Percentiles rank a stretch among this genome's conserved stretches.
Conservation (phyloP, 441 rosid species). For the Arabidopsis hybrid region DNA sequence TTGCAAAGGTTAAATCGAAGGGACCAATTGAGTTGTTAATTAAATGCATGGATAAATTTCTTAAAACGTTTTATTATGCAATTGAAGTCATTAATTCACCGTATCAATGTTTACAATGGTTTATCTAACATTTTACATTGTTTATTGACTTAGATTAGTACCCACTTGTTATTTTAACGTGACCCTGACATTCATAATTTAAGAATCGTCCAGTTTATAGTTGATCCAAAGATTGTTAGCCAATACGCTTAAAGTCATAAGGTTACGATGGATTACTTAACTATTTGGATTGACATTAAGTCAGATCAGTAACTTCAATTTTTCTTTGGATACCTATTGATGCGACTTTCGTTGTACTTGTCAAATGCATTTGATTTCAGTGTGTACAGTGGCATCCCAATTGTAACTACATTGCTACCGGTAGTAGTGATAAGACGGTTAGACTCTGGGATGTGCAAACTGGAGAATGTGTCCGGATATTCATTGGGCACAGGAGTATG, state of each 20-base stretch:
- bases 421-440: conserved; percentile 95
- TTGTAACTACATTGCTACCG: conserved; percentile 96
- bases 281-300: background rate
- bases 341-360: conserved; percentile 2
- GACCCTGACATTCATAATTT: conserved; percentile 3
- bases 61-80: conserved; percentile 2
- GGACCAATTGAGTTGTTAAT: background rate
- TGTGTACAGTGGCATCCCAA: conserved; percentile 98
- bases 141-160: conserved; percentile 10
- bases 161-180: background rate
- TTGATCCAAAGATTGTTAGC: too few species aligned
- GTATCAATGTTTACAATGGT: background rate
- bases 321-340: conserved; percentile 12
- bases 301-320: background rate
- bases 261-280: conserved; percentile 9
- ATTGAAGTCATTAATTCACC: background rate
- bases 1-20: background rate
- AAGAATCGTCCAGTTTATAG: too few species aligned
- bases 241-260: background rate
- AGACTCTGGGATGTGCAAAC: conserved; percentile 95
- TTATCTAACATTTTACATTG: conserved; percentile 2
- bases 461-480: conserved; percentile 91
- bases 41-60: conserved; percentile 8
- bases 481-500: conserved; percentile 97
- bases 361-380: conserved; percentile 55